Evolutionary conservation across 805 yeast species (phyloP), one percentile per base, ranked within the genome.

Genomic region (Pichia scutulata): DNA sequence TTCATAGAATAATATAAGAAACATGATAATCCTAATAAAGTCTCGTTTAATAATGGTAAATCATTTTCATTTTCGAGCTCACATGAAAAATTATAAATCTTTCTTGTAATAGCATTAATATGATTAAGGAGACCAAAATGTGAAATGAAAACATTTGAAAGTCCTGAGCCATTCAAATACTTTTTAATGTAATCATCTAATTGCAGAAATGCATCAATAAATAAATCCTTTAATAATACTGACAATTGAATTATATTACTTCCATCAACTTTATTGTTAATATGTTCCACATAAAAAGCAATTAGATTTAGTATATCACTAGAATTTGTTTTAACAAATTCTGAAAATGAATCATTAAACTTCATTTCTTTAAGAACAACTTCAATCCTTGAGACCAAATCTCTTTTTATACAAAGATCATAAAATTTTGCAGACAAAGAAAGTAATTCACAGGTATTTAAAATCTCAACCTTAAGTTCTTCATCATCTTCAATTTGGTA

Each of bases 1-100:
- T 54, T 54, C 0, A 56, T 44, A 21, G 56, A 41, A 49, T 60
- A 63, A 48, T 64, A 64, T 10, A 64, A 39, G 42, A 64, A 59
- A 4, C 55, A 42, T 13, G 67, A 56, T 5, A 64, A 44, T 1
- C 55, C 55, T 21, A 55, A 21, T 8, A 61, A 41, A n/a, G 57
- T 50, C 9, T 57, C 56, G 28, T 52, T 44, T 33, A 33, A 19
- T 55, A 57, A 7, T 42, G 39, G 8, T n/a, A 8, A 7, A 19
- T 25, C 18, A 43, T 33, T 7, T 30, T 26, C 12, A 39, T 30
- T 24, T 40, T 28, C 13, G 41, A 33, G 6, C 21, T 47, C 49
- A 10, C 24, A 25, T 10, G 44, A 28, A 21, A 48, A 13, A 13
- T 37, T 42, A 18, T 44, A 49, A 14, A 52, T 18, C 30, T 23